A percentile compares a stretch with the other conserved stretches of the same genome.
These are phyloP conservation scores for Fistulinella prunicolor DNA, from an alignment of 768 basidiomycete genomes.

Conservation along the genomic window DNA sequence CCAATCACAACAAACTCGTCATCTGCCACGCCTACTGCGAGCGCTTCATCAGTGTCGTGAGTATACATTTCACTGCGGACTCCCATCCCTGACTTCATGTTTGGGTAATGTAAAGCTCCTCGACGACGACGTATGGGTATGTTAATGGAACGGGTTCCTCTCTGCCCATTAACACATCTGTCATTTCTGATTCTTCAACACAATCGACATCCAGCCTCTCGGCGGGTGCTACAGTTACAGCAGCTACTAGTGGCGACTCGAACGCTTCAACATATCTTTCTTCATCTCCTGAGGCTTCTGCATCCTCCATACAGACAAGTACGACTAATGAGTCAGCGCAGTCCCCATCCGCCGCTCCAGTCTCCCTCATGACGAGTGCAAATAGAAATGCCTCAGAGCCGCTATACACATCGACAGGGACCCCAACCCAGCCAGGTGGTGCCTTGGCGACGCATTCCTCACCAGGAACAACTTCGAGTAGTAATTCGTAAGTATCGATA, in stretches of 20 bases:
- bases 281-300: neutral
- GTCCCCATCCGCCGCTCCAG: conserved; percentile 37
- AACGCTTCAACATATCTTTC: neutral
- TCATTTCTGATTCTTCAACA: conserved; percentile 1
- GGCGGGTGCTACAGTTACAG: neutral
- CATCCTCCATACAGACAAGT: conserved; percentile 29
- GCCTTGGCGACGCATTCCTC: conserved; percentile 41
- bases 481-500: conserved; percentile 25
- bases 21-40: neutral
- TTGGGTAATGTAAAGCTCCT: neutral
- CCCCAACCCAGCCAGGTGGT: conserved; percentile 46
- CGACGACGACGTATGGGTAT: neutral
- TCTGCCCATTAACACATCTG: neutral
- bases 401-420: conserved; percentile 44
- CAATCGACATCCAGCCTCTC: neutral
- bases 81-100: neutral
- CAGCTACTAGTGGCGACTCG: neutral
- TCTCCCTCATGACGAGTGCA: conserved; percentile 37
- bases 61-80: conserved; percentile 1
- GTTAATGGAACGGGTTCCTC: neutral
- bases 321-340: too few species aligned
- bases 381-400: conserved; percentile 40
- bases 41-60: neutral
- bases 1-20: neutral
- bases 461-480: conserved; percentile 22